These are phyloP conservation scores for Rhodotorula sp. DNA, from an alignment of 1,284 basidiomycete species.

Conservation along the genomic window DNA sequence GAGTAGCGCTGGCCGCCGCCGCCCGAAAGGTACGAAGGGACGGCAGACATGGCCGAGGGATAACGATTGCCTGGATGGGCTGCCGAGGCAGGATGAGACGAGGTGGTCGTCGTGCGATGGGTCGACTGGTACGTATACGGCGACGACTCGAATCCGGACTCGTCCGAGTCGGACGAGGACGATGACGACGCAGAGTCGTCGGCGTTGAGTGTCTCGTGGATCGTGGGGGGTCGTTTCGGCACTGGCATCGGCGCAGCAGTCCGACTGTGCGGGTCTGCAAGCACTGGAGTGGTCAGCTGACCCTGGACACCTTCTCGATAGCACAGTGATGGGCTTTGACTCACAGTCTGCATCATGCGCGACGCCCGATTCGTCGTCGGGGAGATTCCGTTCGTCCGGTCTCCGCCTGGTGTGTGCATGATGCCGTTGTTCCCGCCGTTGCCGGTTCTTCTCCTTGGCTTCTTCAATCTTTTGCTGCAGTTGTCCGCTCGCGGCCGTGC, in stretches of 20 bases:
- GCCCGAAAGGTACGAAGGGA: conserved; percentile 30
- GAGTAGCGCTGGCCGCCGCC: conserved; percentile 10
- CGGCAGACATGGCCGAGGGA: conserved; percentile 34
- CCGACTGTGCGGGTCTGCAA: conserved; percentile 28
- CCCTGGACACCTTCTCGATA: too few species aligned
- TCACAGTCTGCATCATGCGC: conserved; percentile 41
- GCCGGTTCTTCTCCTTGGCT: conserved; percentile 32
- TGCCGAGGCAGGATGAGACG: conserved; percentile 12
- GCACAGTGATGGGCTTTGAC: background rate
- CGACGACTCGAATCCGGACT: conserved; percentile 27
- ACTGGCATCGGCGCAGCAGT: background rate
- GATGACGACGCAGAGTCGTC: conserved; percentile 34
- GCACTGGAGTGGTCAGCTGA: background rate
- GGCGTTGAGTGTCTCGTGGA: conserved; percentile 13
- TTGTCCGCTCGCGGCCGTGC: conserved; percentile 12
- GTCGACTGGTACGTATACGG: conserved; percentile 42
- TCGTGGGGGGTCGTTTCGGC: conserved; percentile 9
- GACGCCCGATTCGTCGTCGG: conserved; percentile 34
- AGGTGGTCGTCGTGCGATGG: conserved; percentile 27
- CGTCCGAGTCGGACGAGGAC: conserved; percentile 18
- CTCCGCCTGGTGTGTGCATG: conserved; percentile 10
- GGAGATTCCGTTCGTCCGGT: conserved; percentile 30
- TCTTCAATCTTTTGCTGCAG: conserved; percentile 34
- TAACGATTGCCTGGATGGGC: background rate
- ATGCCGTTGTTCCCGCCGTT: conserved; percentile 25